Percentiles rank a stretch among this genome's conserved stretches.
Conservation (phyloP, 129 eudicot species). For the Flaveria ramosissima region DNA sequence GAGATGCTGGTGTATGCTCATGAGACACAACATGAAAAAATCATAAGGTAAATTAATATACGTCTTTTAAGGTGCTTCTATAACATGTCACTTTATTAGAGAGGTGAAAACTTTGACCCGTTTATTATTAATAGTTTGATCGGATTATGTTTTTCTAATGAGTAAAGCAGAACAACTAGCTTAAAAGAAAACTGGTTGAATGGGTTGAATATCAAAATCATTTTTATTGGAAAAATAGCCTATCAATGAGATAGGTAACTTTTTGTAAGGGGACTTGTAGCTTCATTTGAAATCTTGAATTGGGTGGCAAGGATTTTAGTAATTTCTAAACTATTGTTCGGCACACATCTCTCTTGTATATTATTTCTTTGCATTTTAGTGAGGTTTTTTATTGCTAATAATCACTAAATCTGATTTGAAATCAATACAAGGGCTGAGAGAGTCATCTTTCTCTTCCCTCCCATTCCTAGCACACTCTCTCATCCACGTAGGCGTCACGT, state of each 20-base stretch:
- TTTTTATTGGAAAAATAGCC: not conserved
- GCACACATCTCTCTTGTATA: not conserved
- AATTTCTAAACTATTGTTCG: not conserved
- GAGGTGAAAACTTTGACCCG: not conserved
- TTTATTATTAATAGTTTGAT: not conserved
- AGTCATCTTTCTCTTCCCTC: too few relatives aligned
- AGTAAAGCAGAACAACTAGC: not conserved
- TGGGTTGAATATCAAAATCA: not conserved
- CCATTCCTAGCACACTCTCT: too few relatives aligned
- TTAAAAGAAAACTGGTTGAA: not conserved
- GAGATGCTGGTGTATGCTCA: slow-evolving; percentile 98
- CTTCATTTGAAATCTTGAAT: not conserved
- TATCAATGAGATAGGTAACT: not conserved
- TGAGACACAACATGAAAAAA: slow-evolving; percentile 95
- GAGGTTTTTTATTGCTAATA: not conserved
- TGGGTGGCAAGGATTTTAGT: too few relatives aligned
- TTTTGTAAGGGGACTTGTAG: not conserved
- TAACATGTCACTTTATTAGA: not conserved
- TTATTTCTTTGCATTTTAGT: not conserved
- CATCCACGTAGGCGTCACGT: too few relatives aligned
- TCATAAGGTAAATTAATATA: slow-evolving; percentile 59
- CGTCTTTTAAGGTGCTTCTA: not conserved
- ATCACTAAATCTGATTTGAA: not conserved
- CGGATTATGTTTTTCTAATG: not conserved
- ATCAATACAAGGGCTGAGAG: not conserved